These are phyloP conservation scores for Gracilaria domingensis DNA, from an alignment of 23 red algal genomes.

Conservation along the genomic window DNA sequence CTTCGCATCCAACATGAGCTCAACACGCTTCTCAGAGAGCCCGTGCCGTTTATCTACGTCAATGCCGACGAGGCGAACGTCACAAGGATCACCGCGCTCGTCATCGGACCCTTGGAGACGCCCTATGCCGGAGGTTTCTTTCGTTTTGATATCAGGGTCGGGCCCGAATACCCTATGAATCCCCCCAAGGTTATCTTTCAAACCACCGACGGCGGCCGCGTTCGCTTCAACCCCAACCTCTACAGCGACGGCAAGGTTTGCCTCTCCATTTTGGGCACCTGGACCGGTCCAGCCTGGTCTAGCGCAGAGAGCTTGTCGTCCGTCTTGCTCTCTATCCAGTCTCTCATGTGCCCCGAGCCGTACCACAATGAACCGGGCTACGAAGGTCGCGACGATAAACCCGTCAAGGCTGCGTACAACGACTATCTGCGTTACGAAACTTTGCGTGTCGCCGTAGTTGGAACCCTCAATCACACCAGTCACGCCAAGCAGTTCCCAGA, in stretches of 20 bases:
- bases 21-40: conserved; percentile 59
- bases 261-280: conserved; percentile 82
- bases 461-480: conserved; percentile 64
- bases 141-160: conserved; percentile 85
- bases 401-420: conserved; percentile 66
- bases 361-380: conserved; percentile 92
- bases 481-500: conserved; percentile 67
- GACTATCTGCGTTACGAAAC: conserved; percentile 83
- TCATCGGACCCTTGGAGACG: conserved; percentile 81
- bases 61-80: conserved; percentile 73
- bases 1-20: conserved; percentile 84
- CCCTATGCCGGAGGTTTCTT: conserved; percentile 84
- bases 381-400: conserved; percentile 57
- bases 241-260: conserved; percentile 84
- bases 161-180: conserved; percentile 82
- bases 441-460: conserved; percentile 70
- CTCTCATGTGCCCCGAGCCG: conserved; percentile 80
- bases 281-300: conserved; percentile 84
- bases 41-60: conserved; percentile 85
- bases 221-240: conserved; percentile 89
- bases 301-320: conserved; percentile 75
- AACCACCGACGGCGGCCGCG: conserved; percentile 81
- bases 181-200: conserved; percentile 71
- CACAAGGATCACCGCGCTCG: conserved; percentile 76
- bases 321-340: conserved; percentile 92